Conservation (phyloP, 2,329 filamentous ascomycete species). For the Tolypocladium pustulatum region DNA sequence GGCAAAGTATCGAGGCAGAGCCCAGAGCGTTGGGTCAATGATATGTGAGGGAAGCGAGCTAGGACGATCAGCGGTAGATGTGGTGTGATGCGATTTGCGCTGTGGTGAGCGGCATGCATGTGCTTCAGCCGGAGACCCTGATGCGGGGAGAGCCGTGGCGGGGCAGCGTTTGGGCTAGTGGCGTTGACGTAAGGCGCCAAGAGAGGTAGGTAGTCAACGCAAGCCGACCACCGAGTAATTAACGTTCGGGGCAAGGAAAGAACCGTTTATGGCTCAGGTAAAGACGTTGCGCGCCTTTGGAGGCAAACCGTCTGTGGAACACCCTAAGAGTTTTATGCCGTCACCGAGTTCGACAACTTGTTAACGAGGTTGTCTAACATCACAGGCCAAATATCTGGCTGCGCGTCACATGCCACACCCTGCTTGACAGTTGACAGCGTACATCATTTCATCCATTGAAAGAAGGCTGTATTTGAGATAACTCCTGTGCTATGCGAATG, state of each 20-base stretch:
- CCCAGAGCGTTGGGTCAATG: not conserved
- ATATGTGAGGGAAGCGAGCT: not conserved
- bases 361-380: not conserved
- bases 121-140: not conserved
- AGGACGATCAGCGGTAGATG: not conserved
- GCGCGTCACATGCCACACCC: not conserved
- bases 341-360: not conserved
- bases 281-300: too few relatives aligned
- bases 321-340: not conserved
- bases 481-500: not conserved
- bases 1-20: not conserved
- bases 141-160: not conserved
- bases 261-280: too few relatives aligned
- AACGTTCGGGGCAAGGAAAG: too few relatives aligned
- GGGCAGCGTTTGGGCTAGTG: not conserved
- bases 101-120: not conserved
- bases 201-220: not conserved
- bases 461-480: not conserved
- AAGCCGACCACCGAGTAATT: too few relatives aligned
- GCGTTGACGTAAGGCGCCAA: not conserved
- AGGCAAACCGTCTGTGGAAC: too few relatives aligned
- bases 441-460: not conserved
- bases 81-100: not conserved
- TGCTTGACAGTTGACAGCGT: not conserved
- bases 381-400: not conserved